phyloP scores from a whole-genome alignment of 148 eudicot genomes.

The Linanthus parryae region DNA sequence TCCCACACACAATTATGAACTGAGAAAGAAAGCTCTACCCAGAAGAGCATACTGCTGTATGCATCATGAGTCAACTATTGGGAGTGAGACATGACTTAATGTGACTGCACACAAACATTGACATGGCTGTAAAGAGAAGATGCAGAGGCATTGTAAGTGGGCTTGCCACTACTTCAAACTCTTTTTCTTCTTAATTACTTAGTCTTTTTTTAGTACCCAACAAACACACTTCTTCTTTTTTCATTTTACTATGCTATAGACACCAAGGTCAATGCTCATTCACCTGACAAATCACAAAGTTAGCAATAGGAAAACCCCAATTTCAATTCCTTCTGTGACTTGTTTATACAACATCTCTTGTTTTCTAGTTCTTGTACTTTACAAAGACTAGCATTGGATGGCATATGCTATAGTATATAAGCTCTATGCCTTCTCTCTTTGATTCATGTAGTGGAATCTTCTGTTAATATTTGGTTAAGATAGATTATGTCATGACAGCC shows the following conservation, averaged over 20 bases:
- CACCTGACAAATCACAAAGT: too few relatives aligned
- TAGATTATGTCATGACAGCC: too few relatives aligned
- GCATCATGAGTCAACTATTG: constrained; percentile 4
- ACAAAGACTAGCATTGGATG: constrained; percentile 10
- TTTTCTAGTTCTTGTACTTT: constrained; percentile 7
- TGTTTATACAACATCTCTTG: not conserved
- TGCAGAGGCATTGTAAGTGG: constrained; percentile 7
- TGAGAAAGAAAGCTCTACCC: too few relatives aligned
- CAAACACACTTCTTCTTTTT: too few relatives aligned
- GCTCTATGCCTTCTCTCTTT: too few relatives aligned
- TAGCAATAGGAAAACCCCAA: not conserved
- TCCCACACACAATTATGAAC: too few relatives aligned
- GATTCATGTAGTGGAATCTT: too few relatives aligned
- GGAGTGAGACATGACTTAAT: constrained; percentile 18
- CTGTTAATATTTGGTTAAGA: too few relatives aligned
- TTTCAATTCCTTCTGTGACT: not conserved
- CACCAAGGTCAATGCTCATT: too few relatives aligned
- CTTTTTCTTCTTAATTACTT: not conserved
- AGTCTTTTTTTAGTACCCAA: too few relatives aligned
- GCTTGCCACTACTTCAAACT: not conserved
- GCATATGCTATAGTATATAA: constrained; percentile 2
- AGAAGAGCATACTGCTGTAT: too few relatives aligned
- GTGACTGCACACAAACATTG: constrained; percentile 12
- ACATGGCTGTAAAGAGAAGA: constrained; percentile 17
- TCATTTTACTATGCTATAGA: too few relatives aligned